phyloP scores from a whole-genome alignment of 495 filamentous ascomycete genomes.

The Tuber aestivum region DNA sequence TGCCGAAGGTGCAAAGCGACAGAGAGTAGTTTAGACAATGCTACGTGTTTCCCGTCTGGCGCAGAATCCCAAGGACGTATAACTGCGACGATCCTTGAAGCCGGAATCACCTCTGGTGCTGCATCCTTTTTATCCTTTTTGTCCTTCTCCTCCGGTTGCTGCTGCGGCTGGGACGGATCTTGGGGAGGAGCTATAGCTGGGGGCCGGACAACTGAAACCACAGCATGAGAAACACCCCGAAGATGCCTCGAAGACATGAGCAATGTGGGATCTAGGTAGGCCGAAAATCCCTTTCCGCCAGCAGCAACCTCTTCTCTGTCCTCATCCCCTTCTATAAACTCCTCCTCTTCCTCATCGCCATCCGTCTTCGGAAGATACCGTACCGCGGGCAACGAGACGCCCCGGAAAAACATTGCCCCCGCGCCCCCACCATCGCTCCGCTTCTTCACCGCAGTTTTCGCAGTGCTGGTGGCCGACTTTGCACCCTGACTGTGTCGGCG shows the following conservation, averaged over 20 bases:
- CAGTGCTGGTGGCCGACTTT: constrained; percentile 62
- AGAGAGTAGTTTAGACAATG: constrained; percentile 70
- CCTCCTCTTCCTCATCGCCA: constrained; percentile 51
- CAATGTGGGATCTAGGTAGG: constrained; percentile 62
- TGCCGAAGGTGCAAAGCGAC: constrained; percentile 57
- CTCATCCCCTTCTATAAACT: constrained; percentile 36
- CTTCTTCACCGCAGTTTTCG: constrained; percentile 70
- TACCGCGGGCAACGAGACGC: constrained; percentile 53
- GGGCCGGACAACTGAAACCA: constrained; percentile 72
- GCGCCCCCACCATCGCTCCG: constrained; percentile 59
- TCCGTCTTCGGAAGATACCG: constrained; percentile 25
- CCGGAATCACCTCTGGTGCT: constrained; percentile 39
- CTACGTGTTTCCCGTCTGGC: constrained; percentile 68
- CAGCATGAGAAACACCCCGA: constrained; percentile 64
- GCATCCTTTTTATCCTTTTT: constrained; percentile 51
- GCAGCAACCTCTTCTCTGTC: constrained; percentile 63
- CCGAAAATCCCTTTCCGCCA: constrained; percentile 51
- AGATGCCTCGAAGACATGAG: constrained; percentile 58
- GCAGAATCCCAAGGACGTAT: constrained; percentile 76
- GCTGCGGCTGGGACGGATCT: constrained; percentile 66
- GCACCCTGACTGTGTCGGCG: constrained; percentile 45
- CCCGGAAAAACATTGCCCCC: constrained; percentile 67
- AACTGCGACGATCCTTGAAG: constrained; percentile 68
- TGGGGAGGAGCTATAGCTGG: constrained; percentile 66
- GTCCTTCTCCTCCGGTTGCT: constrained; percentile 56